These are phyloP conservation scores for Nematocida ironsii DNA, from an alignment of 371 early-diverging fungal genomes.

Conservation along the genomic window DNA sequence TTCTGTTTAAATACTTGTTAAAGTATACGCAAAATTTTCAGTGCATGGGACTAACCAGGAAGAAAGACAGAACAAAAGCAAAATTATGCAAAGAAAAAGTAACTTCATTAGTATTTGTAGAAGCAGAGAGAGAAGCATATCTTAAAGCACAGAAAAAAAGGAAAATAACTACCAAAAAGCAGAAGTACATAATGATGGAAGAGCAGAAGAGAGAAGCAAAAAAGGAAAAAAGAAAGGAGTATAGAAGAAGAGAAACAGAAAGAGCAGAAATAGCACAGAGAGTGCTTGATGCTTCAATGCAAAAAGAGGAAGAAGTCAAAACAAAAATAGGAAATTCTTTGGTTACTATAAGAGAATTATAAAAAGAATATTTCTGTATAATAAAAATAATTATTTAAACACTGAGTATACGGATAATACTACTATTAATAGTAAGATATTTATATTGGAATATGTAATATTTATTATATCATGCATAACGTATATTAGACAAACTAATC, in stretches of 20 bases:
- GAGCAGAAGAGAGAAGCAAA: constrained; percentile 49
- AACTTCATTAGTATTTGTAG: constrained; percentile 10
- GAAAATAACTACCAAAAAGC: constrained; percentile 21
- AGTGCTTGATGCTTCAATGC: constrained; percentile 5
- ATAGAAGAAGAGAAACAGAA: constrained; percentile 25
- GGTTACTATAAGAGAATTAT: constrained; percentile 48
- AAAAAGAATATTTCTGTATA: not conserved
- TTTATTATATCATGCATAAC: no score
- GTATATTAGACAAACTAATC: no score
- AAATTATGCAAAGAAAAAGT: constrained; percentile 42
- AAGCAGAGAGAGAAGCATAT: constrained; percentile 30
- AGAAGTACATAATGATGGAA: constrained; percentile 5
- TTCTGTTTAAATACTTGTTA: not conserved
- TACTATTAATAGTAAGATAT: no score
- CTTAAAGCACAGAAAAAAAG: constrained; percentile 43
- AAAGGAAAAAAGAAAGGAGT: constrained; percentile 31
- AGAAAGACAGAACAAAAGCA: constrained; percentile 25
- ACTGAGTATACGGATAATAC: no score
- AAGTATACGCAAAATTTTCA: constrained; percentile 14
- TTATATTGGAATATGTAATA: no score
- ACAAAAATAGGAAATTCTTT: constrained; percentile 37
- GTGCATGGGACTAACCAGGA: constrained; percentile 12
- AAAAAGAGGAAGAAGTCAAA: constrained; percentile 14
- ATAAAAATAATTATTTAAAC: no score
- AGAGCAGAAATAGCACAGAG: constrained; percentile 48